Evolutionary conservation across 2,329 filamentous ascomycete genomes (phyloP), one percentile per base, ranked within the genome.

Genomic region (Ophiostoma ulmi): DNA sequence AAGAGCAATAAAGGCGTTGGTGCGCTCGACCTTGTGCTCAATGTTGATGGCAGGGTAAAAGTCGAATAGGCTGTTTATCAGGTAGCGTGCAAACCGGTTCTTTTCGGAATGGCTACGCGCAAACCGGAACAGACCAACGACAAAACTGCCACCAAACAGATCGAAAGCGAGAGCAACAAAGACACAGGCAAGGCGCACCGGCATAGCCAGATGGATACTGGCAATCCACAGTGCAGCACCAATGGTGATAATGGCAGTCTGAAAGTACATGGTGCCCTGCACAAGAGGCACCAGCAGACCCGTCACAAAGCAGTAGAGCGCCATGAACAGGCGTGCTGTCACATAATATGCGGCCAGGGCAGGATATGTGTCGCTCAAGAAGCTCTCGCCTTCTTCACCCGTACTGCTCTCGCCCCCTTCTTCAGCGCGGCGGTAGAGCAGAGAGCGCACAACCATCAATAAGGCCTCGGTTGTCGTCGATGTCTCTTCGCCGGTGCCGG

Each of bases 21-120:
- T 90, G 7, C 88, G 80, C 77, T 90, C 88, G 5, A 87, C 86
- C 70, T 86, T 84, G 77, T 90, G 88, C 77, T 90, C 88, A 73
- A 90, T 90, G 74, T 89, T 90, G 66, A 86, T 80, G 0, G 85
- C 87, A 2, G 87, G 88, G 69, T 83, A 85, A 76, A 88, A 89
- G 73, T 89, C 86, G 71, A 88, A 86, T 4, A 80, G 76, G 5
- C 77, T 75, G 11, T 76, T 75, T 17, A 83, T 67, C 5, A 74
- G 69, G n/a, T 74, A 58, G 36, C 48, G 58, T 73, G 75, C 13
- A 76, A 48, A n/a, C 35, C 70, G n/a, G 71, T 75, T 10, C 72
- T 73, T 10, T 71, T 73, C 72, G 75, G 64, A 38, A 44, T 77
- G 70, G 14, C 64, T 22, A 8, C 22, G 35, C 31, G 71, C 68